Base-by-base conservation (phyloP, 306 rosid genomes). In the Lathyrus tuberosus region DNA sequence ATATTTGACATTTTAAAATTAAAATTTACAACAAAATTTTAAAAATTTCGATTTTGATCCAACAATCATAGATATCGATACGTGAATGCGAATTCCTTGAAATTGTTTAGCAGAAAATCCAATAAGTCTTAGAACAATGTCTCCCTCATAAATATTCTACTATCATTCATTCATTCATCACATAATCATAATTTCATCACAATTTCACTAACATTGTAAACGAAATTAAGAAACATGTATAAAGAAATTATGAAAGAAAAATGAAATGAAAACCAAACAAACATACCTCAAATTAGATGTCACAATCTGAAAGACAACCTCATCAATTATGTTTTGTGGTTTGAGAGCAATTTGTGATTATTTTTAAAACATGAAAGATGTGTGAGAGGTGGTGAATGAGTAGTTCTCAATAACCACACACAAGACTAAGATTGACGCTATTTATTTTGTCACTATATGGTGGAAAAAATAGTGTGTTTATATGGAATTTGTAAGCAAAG, bases 221-320 rank as follows among this genome's bases (percentile, higher is more conserved):
- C 14, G 58, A 10, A 26, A 52, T 1, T 52, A 15, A 60, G 28
- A 8, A 6, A 31, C 22, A 33, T 61, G 30, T 33, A 61, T 37
- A 28, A 2, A 37, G 10, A 61, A 61, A 37, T 61, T 61, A 9
- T 61, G 9, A 10, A 61, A 5, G 46, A 10, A 52, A 52, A 10
- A 53, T 53, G 6, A 4, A 60, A 35, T 35, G 4, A 58, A 7
- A 31, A 53, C 8, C 7, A 58, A 31, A 31, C 1, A 30, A 31
- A 33, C 15, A 10, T 61, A 61, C 51, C 51, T 62, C 17, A 18
- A 41, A 17, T 61, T 13, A 62, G 42, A 62, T 62, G 68, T 62
- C 52, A 62, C 35, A 26, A 62, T 41, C 52, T 20, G 2, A 62
- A 62, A 62, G 51, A 62, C 7, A 42, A 41, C 16, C 37, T 62